Conservation (phyloP, 495 filamentous ascomycete species). For the Penicillium silybi region DNA sequence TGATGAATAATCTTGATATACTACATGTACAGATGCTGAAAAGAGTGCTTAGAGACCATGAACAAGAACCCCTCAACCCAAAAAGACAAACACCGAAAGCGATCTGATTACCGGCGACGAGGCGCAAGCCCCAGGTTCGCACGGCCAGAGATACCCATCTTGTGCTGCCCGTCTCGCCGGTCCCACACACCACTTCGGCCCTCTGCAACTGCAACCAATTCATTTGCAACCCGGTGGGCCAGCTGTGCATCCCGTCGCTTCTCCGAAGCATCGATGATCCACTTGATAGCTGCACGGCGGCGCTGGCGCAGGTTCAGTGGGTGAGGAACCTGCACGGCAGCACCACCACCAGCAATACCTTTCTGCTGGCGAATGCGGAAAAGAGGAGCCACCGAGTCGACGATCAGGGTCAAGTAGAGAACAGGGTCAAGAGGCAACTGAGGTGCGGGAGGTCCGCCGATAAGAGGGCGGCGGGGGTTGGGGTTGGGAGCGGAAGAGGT, state of each 20-base stretch:
- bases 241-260: conserved; percentile 66
- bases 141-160: conserved; percentile 64
- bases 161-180: conserved; percentile 64
- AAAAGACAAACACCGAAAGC: conserved; percentile 5
- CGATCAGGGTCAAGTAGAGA: conserved; percentile 76
- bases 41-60: conserved; percentile 7
- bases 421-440: conserved; percentile 77
- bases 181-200: conserved; percentile 83
- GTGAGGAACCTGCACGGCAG: conserved; percentile 73
- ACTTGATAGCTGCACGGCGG: conserved; percentile 70
- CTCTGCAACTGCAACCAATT: conserved; percentile 84
- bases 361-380: conserved; percentile 70
- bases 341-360: conserved; percentile 81
- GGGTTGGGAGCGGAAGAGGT: conserved; percentile 71
- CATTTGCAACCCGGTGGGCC: conserved; percentile 77
- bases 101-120: conserved; percentile 18
- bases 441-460: conserved; percentile 65
- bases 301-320: conserved; percentile 72
- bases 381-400: conserved; percentile 93
- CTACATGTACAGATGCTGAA: conserved; percentile 15
- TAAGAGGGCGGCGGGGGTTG: conserved; percentile 63
- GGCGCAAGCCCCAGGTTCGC: conserved; percentile 56
- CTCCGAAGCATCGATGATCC: conserved; percentile 79
- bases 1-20: conserved; percentile 2
- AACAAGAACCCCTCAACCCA: conserved; percentile 3